phyloP scores from a whole-genome alignment of 805 yeast genomes.

The Cephaloascus fragrans region DNA sequence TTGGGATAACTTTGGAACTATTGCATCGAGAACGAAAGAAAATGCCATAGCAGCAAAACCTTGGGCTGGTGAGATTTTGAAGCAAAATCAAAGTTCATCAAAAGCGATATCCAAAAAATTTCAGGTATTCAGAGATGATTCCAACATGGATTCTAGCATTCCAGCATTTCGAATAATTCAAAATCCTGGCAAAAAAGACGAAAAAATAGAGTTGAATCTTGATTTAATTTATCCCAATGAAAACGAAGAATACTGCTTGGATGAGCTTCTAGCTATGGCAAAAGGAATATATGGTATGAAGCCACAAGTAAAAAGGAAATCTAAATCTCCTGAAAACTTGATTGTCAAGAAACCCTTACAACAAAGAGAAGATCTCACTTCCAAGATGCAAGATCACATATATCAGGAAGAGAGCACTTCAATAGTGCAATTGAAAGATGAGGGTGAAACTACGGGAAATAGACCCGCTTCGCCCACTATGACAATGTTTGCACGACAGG shows the following conservation, averaged over 20 bases:
- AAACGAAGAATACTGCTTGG: slow-evolving; percentile 46
- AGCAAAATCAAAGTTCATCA: slow-evolving; percentile 20
- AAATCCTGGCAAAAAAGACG: slow-evolving; percentile 50
- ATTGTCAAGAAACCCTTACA: not conserved
- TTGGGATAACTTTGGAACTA: slow-evolving; percentile 41
- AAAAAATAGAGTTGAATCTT: slow-evolving; percentile 50
- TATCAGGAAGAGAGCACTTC: slow-evolving; percentile 17
- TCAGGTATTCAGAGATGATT: slow-evolving; percentile 16
- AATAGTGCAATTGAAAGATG: slow-evolving; percentile 36
- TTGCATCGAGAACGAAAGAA: slow-evolving; percentile 50
- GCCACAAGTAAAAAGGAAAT: not conserved
- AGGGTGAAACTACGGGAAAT: slow-evolving; percentile 8
- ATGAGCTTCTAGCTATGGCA: slow-evolving; percentile 52
- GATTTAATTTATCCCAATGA: slow-evolving; percentile 39
- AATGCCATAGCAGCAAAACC: slow-evolving; percentile 43
- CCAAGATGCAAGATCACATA: not conserved
- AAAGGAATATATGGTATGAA: slow-evolving; percentile 15
- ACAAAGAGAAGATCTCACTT: not conserved
- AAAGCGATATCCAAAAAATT: slow-evolving; percentile 20
- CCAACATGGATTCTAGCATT: slow-evolving; percentile 6
- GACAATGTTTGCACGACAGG: slow-evolving; percentile 67
- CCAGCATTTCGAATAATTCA: slow-evolving; percentile 41
- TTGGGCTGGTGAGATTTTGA: slow-evolving; percentile 56
- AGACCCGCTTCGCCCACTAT: slow-evolving; percentile 62
- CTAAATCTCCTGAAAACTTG: not conserved